Conservation (phyloP, 2,329 filamentous ascomycete species). For the Thielaviopsis musarum region DNA sequence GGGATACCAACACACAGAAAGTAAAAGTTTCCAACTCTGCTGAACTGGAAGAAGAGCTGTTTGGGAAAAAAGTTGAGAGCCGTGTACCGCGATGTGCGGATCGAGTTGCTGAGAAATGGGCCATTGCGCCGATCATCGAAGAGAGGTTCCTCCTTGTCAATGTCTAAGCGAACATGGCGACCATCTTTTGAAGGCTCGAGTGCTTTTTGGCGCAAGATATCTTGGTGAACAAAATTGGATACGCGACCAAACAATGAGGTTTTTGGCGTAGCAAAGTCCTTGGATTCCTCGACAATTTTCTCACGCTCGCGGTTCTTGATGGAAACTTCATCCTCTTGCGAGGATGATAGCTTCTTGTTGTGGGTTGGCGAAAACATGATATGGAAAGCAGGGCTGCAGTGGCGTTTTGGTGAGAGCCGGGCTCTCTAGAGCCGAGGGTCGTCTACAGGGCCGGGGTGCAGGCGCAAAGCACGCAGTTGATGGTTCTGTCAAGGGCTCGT, state of each 20-base stretch:
- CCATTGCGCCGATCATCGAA: slow-evolving; percentile 33
- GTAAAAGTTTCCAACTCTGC: slow-evolving; percentile 73
- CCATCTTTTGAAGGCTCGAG: slow-evolving; percentile 60
- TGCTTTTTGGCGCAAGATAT: slow-evolving; percentile 46
- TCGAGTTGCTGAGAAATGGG: slow-evolving; percentile 40
- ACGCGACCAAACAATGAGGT: background rate
- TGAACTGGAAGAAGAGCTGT: slow-evolving; percentile 72
- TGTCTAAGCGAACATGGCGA: slow-evolving; percentile 27
- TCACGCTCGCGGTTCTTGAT: slow-evolving; percentile 7
- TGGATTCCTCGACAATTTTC: slow-evolving; percentile 2
- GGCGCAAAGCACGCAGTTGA: background rate
- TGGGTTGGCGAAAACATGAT: slow-evolving; percentile 7
- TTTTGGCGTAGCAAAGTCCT: background rate
- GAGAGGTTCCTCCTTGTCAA: slow-evolving; percentile 24
- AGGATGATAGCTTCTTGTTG: slow-evolving; percentile 8
- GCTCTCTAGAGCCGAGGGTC: background rate
- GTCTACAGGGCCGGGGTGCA: background rate
- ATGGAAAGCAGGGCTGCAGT: background rate
- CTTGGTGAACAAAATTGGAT: slow-evolving; percentile 21
- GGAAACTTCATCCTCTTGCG: slow-evolving; percentile 10
- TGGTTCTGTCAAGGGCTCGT: background rate
- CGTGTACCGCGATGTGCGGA: slow-evolving; percentile 71
- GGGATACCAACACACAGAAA: slow-evolving; percentile 72
- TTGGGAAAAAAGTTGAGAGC: slow-evolving; percentile 73
- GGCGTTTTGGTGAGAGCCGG: background rate